Evolutionary conservation across 345 rosid genomes (phyloP).

Genomic region (Corymbia maculata): DNA sequence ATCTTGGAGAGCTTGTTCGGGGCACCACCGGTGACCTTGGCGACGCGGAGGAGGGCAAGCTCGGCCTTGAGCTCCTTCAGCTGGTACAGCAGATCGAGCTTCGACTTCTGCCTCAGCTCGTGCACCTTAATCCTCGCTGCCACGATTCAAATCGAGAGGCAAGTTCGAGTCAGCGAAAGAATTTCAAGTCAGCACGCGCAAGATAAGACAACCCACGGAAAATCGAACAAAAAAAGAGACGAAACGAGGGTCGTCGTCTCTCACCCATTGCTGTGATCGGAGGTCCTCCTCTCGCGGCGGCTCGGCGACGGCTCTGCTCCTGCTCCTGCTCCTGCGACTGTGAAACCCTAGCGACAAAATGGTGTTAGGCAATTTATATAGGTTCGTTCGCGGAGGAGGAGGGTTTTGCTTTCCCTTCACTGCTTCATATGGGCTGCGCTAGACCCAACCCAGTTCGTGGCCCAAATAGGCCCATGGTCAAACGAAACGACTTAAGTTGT

Average conservation of each 20-base stretch:
- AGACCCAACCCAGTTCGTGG: not conserved
- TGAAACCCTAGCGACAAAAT: not conserved
- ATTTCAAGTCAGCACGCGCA: not conserved
- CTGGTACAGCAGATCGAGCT: conserved; percentile 40
- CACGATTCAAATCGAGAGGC: not conserved
- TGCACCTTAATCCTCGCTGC: conserved; percentile 65
- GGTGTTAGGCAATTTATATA: not conserved
- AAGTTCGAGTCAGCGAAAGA: not conserved
- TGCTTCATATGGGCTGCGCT: not conserved
- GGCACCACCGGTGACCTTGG: conserved; percentile 71
- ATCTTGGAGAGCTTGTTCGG: conserved; percentile 68
- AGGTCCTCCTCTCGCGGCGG: not conserved
- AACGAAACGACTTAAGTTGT: not conserved
- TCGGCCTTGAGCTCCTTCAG: conserved; percentile 60
- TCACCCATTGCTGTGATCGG: not conserved
- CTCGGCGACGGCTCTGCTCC: not conserved
- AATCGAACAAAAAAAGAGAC: not conserved
- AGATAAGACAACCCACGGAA: not conserved
- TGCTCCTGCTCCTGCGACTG: not conserved
- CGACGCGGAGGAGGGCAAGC: conserved; percentile 63
- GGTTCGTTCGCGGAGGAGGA: not conserved
- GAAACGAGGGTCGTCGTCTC: not conserved
- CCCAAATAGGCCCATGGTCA: not conserved
- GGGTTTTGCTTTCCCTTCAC: not conserved
- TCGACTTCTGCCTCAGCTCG: conserved; percentile 53